phyloP scores from a whole-genome alignment of 2,329 filamentous ascomycete genomes.

The Helotiales sp. region DNA sequence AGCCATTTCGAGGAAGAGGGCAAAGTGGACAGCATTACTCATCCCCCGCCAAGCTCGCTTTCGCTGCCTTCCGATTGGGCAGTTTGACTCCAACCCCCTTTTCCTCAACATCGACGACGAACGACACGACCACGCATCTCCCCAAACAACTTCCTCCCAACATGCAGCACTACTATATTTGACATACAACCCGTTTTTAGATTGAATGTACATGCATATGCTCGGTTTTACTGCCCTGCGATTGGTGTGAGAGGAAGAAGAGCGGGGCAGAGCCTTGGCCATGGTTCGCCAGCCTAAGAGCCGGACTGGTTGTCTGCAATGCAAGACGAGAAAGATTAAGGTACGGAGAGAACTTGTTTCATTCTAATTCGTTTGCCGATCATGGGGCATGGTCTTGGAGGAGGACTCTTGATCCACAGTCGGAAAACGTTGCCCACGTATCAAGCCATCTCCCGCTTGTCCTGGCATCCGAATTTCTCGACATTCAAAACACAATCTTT shows the following conservation, averaged over 20 bases:
- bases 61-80: background rate
- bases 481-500: background rate
- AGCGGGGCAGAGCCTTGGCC: background rate
- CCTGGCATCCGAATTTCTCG: background rate
- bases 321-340: constrained; percentile 40
- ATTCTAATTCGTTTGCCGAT: background rate
- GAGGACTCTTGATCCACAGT: background rate
- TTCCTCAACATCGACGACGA: background rate
- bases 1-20: too few species aligned
- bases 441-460: background rate
- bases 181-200: background rate
- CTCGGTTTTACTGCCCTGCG: background rate
- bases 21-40: background rate
- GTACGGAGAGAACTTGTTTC: constrained; percentile 23
- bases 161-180: background rate
- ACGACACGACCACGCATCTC: background rate
- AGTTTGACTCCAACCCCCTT: background rate
- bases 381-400: too few species aligned
- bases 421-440: background rate
- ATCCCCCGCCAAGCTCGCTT: background rate
- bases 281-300: constrained; percentile 31
- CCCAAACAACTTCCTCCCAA: background rate
- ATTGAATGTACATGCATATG: background rate
- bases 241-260: background rate
- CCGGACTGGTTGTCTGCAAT: constrained; percentile 38